A percentile compares a stretch with the other conserved stretches of the same genome.
phyloP scores from a whole-genome alignment of 2,329 filamentous ascomycete genomes.

The Alternaria brassicicola region DNA sequence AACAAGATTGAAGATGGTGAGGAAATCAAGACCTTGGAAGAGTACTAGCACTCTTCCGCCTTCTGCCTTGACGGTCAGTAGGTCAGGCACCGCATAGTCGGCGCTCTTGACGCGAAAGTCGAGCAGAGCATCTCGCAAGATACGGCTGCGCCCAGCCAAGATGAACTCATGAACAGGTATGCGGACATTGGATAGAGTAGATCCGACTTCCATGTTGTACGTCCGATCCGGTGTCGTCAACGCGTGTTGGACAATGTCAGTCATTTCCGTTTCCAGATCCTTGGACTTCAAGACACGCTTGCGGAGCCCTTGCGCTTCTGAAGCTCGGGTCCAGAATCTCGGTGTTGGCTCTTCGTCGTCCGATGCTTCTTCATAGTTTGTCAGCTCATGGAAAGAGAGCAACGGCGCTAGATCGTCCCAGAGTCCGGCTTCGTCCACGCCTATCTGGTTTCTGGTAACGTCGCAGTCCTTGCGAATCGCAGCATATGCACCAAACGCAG shows the following conservation, averaged over 20 bases:
- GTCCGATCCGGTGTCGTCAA: slow-evolving; percentile 49
- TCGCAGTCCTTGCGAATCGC: slow-evolving; percentile 84
- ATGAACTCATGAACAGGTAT: slow-evolving; percentile 87
- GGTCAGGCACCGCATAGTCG: slow-evolving; percentile 64
- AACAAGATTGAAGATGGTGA: slow-evolving; percentile 79
- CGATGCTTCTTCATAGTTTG: slow-evolving; percentile 47
- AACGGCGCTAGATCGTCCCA: slow-evolving; percentile 77
- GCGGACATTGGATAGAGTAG: slow-evolving; percentile 68
- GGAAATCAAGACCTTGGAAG: slow-evolving; percentile 74
- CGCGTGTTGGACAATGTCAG: slow-evolving; percentile 49
- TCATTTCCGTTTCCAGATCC: slow-evolving; percentile 70
- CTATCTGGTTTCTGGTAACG: slow-evolving; percentile 74
- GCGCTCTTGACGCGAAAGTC: slow-evolving; percentile 63
- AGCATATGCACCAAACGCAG: slow-evolving; percentile 86
- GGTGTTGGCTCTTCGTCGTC: slow-evolving; percentile 54
- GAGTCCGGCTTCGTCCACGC: slow-evolving; percentile 69
- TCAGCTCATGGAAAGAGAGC: slow-evolving; percentile 69
- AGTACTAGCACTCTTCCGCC: slow-evolving; percentile 63
- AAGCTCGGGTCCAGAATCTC: slow-evolving; percentile 57
- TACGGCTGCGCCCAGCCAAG: slow-evolving; percentile 72
- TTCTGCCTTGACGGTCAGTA: slow-evolving; percentile 63
- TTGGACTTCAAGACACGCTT: slow-evolving; percentile 65
- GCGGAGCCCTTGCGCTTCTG: slow-evolving; percentile 59
- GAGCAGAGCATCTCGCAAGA: slow-evolving; percentile 64
- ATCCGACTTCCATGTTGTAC: slow-evolving; percentile 55